phyloP scores from a whole-genome alignment of 305 asterid genomes.

The Galium porrigens region DNA sequence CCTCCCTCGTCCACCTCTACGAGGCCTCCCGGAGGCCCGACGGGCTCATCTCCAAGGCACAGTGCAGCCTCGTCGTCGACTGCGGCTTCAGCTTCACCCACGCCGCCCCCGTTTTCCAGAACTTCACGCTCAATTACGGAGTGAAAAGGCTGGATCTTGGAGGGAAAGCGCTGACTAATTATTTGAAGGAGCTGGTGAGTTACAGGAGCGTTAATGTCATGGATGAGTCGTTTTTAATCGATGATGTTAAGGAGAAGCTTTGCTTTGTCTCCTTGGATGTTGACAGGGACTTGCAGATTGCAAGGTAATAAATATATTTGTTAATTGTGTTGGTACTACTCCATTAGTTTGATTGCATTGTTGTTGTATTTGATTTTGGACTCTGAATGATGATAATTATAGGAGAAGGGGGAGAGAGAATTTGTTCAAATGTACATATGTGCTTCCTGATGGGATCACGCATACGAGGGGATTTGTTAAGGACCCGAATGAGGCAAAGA shows the following conservation, averaged over 20 bases:
- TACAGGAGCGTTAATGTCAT: constrained; percentile 83
- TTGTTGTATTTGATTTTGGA: neutral
- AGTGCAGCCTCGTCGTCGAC: constrained; percentile 84
- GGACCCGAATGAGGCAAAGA: constrained; percentile 53
- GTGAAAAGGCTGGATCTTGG: constrained; percentile 82
- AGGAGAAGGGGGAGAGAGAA: constrained; percentile 65
- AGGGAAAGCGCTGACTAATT: constrained; percentile 80
- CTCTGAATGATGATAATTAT: constrained; percentile 14
- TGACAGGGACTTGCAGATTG: constrained; percentile 66
- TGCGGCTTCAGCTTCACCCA: constrained; percentile 83
- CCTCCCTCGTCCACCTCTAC: constrained; percentile 67
- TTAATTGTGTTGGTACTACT: too few relatives aligned
- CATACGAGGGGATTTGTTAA: constrained; percentile 66
- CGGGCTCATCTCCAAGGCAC: constrained; percentile 56
- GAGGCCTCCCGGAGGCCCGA: constrained; percentile 71
- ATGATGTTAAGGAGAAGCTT: constrained; percentile 84
- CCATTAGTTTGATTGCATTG: neutral
- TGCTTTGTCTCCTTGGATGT: constrained; percentile 79
- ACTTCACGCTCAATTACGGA: constrained; percentile 67
- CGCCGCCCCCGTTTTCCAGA: constrained; percentile 81
- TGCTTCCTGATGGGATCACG: constrained; percentile 81
- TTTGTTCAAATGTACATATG: constrained; percentile 58
- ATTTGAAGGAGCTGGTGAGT: constrained; percentile 75
- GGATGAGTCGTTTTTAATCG: constrained; percentile 87
- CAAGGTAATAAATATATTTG: constrained; percentile 30